Evolutionary conservation across 2,329 filamentous ascomycete species (phyloP).

Genomic region (Penicillium sp.): DNA sequence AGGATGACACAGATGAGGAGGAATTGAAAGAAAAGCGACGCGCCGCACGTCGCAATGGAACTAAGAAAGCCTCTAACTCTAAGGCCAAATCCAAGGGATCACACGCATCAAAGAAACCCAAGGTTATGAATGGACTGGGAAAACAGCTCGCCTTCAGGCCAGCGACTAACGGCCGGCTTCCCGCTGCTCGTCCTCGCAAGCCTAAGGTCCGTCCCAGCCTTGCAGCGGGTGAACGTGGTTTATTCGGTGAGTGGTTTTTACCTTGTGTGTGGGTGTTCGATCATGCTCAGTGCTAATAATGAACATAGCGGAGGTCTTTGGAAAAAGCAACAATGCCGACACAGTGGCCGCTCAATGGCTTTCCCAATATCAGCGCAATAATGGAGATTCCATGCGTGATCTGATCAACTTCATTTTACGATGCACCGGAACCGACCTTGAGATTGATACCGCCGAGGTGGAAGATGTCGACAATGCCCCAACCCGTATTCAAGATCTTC

Average conservation of each 20-base stretch:
- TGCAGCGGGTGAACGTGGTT: conserved; percentile 54
- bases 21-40: conserved; percentile 48
- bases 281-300: conserved; percentile 26
- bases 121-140: conserved; percentile 51
- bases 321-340: conserved; percentile 55
- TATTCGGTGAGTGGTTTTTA: conserved; percentile 53
- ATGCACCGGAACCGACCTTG: conserved; percentile 76
- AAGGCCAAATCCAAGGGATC: conserved; percentile 40
- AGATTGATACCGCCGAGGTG: conserved; percentile 80
- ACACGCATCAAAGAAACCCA: conserved; percentile 56
- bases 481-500: conserved; percentile 77
- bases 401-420: conserved; percentile 64
- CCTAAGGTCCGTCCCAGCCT: conserved; percentile 54
- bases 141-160: conserved; percentile 58
- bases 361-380: conserved; percentile 56
- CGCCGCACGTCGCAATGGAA: conserved; percentile 33
- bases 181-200: conserved; percentile 51
- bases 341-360: conserved; percentile 61
- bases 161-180: conserved; percentile 47
- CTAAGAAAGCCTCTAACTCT: conserved; percentile 37
- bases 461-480: conserved; percentile 85
- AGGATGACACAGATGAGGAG: conserved; percentile 50
- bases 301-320: conserved; percentile 59
- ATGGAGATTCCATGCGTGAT: conserved; percentile 57
- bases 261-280: background rate